Evolutionary conservation across 2,329 filamentous ascomycete species (phyloP).

Genomic region (Arthrobotrys conoides): DNA sequence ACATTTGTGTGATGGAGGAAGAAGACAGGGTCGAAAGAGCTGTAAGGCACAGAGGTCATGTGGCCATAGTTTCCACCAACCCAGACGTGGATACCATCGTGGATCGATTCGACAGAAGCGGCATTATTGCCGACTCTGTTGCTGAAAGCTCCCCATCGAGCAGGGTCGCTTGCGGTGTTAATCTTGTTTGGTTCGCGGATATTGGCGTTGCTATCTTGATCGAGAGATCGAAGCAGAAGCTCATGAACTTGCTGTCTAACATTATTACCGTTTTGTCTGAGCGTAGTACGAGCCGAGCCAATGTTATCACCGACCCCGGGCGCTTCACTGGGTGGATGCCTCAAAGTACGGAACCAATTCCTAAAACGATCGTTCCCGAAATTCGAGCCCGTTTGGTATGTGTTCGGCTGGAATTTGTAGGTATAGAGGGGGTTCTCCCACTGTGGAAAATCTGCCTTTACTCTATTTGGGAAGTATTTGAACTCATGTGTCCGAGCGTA

Average conservation of each 20-base stretch:
- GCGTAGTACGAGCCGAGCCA: background rate
- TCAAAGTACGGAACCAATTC: constrained; percentile 4
- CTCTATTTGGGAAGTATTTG: constrained; percentile 20
- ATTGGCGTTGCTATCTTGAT: background rate
- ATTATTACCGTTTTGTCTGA: constrained; percentile 10
- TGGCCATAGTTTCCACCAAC: constrained; percentile 61
- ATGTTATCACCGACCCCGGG: constrained; percentile 7
- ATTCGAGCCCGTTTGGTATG: background rate
- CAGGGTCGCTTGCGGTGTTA: background rate
- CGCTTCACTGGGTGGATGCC: background rate
- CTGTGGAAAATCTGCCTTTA: background rate
- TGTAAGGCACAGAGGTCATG: constrained; percentile 69
- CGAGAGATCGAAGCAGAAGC: background rate
- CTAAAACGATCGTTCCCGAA: constrained; percentile 24
- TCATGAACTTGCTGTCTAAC: constrained; percentile 5
- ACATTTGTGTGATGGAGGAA: constrained; percentile 83
- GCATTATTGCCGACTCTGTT: constrained; percentile 17
- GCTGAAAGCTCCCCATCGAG: constrained; percentile 39
- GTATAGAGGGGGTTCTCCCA: constrained; percentile 31
- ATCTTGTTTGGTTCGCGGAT: background rate
- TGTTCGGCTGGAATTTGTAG: constrained; percentile 26
- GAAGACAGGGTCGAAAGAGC: constrained; percentile 84
- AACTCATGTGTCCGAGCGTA: background rate
- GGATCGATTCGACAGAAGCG: constrained; percentile 71
- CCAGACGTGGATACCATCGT: constrained; percentile 73